Evolutionary conservation across 441 rosid genomes (phyloP).

Genomic region (Populus tomentosa): DNA sequence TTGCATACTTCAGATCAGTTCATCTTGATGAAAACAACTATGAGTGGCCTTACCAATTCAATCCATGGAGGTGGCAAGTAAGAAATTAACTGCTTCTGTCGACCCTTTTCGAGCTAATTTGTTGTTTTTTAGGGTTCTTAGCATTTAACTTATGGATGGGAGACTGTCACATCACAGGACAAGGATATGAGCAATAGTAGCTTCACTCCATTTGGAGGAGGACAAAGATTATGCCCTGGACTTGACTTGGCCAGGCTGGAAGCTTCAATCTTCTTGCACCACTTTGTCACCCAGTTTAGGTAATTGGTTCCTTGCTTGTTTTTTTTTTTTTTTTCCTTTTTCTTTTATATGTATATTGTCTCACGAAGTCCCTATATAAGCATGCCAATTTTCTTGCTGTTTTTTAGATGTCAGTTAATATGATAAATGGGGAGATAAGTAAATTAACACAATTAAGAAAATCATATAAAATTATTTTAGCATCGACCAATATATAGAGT

Average conservation of each 20-base stretch:
- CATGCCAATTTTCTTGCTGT: no score
- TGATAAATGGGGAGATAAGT: no score
- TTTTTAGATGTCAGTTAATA: no score
- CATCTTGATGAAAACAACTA: conserved; percentile 85
- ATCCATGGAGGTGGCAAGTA: conserved; percentile 99
- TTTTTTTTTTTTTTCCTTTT: not conserved
- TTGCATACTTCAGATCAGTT: conserved; percentile 82
- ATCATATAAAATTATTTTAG: no score
- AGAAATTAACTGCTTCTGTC: conserved; percentile 9
- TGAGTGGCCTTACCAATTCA: conserved; percentile 72
- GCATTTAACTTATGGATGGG: no score
- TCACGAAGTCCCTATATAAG: no score
- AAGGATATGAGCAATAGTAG: conserved; percentile 42
- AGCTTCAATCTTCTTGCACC: conserved; percentile 85
- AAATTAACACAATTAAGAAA: no score
- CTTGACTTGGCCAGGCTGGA: conserved; percentile 95
- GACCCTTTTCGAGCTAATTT: no score
- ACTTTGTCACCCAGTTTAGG: conserved; percentile 88
- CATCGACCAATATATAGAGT: no score
- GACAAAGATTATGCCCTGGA: conserved; percentile 94
- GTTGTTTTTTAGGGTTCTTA: no score
- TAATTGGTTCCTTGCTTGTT: conserved; percentile 16
- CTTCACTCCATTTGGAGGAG: conserved; percentile 98
- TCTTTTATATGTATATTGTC: no score
- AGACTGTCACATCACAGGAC: conserved; percentile 34